Evolutionary conservation across 176 grass and related monocot species (phyloP), one percentile per base, ranked within the genome.

Genomic region (Eragrostis nindensis): DNA sequence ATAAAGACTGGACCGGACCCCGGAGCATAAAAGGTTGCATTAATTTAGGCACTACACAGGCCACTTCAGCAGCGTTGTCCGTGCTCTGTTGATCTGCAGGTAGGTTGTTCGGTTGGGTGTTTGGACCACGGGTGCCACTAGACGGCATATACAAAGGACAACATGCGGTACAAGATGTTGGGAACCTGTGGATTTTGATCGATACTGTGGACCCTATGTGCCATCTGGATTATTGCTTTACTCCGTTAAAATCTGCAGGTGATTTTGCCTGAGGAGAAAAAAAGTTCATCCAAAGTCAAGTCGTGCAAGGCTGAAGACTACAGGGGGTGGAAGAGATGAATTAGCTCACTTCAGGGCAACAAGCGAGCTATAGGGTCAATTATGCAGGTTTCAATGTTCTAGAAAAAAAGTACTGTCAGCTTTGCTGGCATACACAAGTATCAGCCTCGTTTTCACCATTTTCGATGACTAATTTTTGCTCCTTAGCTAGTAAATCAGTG

Each of bases 71-170:
- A 6, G 16, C 18, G 46, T 22, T 8, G 70, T 21, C 16, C 18
- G 47, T 72, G 25, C 15, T 30, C 49, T 52, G 7, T 52, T 68
- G 24, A 16, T 32, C 42, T 54, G 78, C 18, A 16, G 66, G 49
- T 70, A 30, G 11, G 78, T 70, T 69, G 39, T 55, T 80, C 17
- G 38, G 68, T n/a, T 73, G 18, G 55, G 12, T 49, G 43, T 63
- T 40, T 15, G 42, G 77, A 67, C 78, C 81, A 75, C 72, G 71
- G 81, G 48, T 66, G 32, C 6, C 80, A 7, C 70, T 70, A 47
- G 11, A 46, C 8, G 24, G 38, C 71, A 66, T 67, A 12, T 14
- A 19, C 62, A 45, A 75, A 75, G 81, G 56, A 83, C 69, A 65
- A 8, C 11, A 55, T 56, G 50, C 12, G 48, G 62, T 32, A 61